Percentiles rank a stretch among this genome's conserved stretches.
Evolutionary conservation across 1,284 basidiomycete species (phyloP).

Genomic region (Sanghuangporus weigelae): DNA sequence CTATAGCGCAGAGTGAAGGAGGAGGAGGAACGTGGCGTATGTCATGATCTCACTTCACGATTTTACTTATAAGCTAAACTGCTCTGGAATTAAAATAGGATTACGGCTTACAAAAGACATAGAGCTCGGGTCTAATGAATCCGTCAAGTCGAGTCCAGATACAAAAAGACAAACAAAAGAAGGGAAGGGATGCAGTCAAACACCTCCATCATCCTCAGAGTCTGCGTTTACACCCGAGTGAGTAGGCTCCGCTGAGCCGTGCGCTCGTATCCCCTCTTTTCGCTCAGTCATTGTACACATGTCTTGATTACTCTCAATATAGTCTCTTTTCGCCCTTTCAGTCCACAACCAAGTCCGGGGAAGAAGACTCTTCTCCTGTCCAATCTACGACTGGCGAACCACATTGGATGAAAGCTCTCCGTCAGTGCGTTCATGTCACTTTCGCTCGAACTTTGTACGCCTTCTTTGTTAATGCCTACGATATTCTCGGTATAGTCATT

Average conservation of each 20-base stretch:
- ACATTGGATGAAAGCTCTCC: too few relatives aligned
- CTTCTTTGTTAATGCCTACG: too few relatives aligned
- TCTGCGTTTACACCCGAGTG: slow-evolving; percentile 21
- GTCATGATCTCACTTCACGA: neutral
- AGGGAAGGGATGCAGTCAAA: neutral
- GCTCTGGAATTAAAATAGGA: slow-evolving; percentile 33
- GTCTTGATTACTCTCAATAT: neutral
- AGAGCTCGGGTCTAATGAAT: slow-evolving; percentile 69
- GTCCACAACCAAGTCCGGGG: too few relatives aligned
- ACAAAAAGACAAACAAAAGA: slow-evolving; percentile 31
- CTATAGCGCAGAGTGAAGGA: slow-evolving; percentile 20
- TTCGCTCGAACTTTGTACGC: too few relatives aligned
- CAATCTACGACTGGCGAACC: too few relatives aligned
- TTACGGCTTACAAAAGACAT: slow-evolving; percentile 62
- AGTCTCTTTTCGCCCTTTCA: neutral
- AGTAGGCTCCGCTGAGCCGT: slow-evolving; percentile 11
- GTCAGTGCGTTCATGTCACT: too few relatives aligned
- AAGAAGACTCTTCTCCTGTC: too few relatives aligned
- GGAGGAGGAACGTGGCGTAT: slow-evolving; percentile 53
- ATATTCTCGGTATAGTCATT: too few relatives aligned
- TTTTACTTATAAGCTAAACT: neutral
- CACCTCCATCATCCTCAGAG: neutral
- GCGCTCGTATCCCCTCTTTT: slow-evolving; percentile 2
- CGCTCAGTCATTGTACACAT: slow-evolving; percentile 22
- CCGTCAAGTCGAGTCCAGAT: slow-evolving; percentile 50